Evolutionary conservation across 345 rosid species (phyloP), one percentile per base, ranked within the genome.

Genomic region (Melastoma malabathricum): DNA sequence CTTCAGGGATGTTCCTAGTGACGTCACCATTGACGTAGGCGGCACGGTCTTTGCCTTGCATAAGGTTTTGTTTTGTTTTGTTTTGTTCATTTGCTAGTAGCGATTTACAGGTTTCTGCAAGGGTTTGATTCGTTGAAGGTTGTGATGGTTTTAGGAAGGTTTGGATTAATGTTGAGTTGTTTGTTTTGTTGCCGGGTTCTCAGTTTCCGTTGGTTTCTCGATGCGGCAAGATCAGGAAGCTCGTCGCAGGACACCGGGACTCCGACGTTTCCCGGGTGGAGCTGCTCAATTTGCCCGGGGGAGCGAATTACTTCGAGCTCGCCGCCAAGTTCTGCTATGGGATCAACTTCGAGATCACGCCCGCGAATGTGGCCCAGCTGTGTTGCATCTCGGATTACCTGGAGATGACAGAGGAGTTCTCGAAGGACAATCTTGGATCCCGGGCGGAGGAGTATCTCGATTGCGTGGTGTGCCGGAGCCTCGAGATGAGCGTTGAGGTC

Each of bases 171-270:
- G 41, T 34, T 34, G 41, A 12, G 41, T 34, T 22, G 25, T 22
- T 22, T 22, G 25, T 22, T 22, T 2, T 22, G 25, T 22, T 22
- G 25, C 4, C 4, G 2, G 25, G 25, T 22, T 22, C 9, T 34
- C 88, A 90, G 96, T 90, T 90, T 57, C 96, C 98, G 50, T 72
- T 90, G 16, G 98, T 90, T 25, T 86, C 98, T 46, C 71, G 92
- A 22, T 84, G 98, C 59, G 96, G 96, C 50, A 68, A 89, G 56
- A 77, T 90, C 67, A 50, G 98, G 18, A 82, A 76, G 72, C 51
- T 90, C 56, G 85, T 90, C 38, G 81, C 92, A 47, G 98, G 82
- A 47, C 92, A 80, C 54, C 80, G 98, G 65, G 98, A 84, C 66
- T 65, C 96, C 15, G 89, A 86, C 58, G 73, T 86, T 61, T 82